Conservation (phyloP, 202 grass and related monocot species). For the Schoenoplectus tabernaemontani region DNA sequence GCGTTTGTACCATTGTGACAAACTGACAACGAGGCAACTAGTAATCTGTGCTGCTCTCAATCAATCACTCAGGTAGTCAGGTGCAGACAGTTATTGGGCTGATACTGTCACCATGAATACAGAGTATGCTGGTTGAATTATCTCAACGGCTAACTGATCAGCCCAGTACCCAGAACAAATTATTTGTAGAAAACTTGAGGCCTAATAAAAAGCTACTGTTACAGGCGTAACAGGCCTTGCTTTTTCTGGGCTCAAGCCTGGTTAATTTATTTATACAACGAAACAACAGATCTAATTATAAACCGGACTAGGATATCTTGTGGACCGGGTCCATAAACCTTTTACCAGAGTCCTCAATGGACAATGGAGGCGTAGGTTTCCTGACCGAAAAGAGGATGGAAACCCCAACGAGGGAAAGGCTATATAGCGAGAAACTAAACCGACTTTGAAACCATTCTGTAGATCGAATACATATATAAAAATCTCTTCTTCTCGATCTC, state of each 20-base stretch:
- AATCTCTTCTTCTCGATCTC: neutral
- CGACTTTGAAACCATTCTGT: neutral
- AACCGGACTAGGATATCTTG: neutral
- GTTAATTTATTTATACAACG: neutral
- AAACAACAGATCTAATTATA: neutral
- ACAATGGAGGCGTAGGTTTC: neutral
- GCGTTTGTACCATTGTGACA: no score
- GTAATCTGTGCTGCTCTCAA: no score
- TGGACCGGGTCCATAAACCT: neutral
- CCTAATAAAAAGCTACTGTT: no score
- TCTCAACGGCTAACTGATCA: no score
- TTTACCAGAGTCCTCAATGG: neutral
- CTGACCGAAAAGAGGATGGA: neutral
- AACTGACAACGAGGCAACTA: no score
- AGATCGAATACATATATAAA: neutral
- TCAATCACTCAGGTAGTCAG: no score
- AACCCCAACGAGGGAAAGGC: neutral
- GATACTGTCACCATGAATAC: no score
- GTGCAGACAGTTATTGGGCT: no score
- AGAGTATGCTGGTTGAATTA: no score
- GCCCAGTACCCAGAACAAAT: no score
- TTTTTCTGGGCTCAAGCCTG: neutral
- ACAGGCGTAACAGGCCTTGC: neutral
- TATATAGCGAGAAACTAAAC: conserved; percentile 1
- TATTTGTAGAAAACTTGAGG: no score